Conservation (phyloP, 2,329 filamentous ascomycete species). For the Fusarium pseudocircinatum region DNA sequence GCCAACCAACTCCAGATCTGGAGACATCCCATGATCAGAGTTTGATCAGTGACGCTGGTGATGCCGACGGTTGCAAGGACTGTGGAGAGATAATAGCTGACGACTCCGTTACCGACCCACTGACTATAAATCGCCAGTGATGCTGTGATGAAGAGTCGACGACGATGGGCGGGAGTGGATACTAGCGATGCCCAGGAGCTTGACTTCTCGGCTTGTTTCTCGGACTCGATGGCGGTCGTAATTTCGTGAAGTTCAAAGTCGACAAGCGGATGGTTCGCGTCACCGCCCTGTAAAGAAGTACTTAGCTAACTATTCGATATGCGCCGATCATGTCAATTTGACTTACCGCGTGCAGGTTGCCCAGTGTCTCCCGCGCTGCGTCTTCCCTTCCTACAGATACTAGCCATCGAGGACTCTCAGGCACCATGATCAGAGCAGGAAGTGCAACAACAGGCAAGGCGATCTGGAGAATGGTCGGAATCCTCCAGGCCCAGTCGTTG, state of each 20-base stretch:
- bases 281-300: background rate
- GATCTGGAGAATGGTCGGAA: background rate
- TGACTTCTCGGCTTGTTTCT: conserved; percentile 11
- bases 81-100: conserved; percentile 12
- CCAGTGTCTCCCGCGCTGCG: background rate
- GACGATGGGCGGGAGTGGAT: conserved; percentile 7
- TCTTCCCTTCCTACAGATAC: background rate
- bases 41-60: conserved; percentile 18
- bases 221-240: conserved; percentile 8
- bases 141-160: conserved; percentile 8
- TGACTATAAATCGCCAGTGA: conserved; percentile 14
- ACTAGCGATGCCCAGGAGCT: conserved; percentile 4
- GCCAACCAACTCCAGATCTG: conserved; percentile 20
- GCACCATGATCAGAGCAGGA: conserved; percentile 2
- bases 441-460: background rate
- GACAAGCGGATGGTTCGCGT: conserved; percentile 3
- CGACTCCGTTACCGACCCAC: conserved; percentile 17
- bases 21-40: conserved; percentile 12
- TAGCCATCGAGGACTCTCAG: conserved; percentile 11
- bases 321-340: fast-evolving
- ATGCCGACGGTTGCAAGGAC: conserved; percentile 6
- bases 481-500: conserved; percentile 14
- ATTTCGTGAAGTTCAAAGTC: conserved; percentile 20
- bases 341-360: conserved; percentile 9
- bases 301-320: fast-evolving